Conservation (phyloP, 2,329 filamentous ascomycete species). For the Chrysoporthe cubensis region DNA sequence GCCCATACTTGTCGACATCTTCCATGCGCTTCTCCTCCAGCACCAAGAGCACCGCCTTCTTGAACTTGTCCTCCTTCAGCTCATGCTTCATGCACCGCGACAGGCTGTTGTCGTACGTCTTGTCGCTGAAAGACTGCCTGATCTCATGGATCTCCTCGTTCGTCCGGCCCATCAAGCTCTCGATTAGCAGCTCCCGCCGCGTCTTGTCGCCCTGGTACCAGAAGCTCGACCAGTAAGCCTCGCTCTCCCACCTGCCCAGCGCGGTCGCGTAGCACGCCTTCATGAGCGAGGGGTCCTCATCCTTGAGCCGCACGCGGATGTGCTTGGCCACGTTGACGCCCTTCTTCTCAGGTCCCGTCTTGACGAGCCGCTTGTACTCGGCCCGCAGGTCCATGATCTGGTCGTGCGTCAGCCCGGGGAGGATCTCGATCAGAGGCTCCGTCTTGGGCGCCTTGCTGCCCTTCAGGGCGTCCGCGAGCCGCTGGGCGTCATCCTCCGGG, state of each 20-base stretch:
- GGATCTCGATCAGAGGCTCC: slow-evolving; percentile 76
- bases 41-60: slow-evolving; percentile 80
- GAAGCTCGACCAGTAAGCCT: slow-evolving; percentile 97
- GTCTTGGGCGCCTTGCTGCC: slow-evolving; percentile 68
- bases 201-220: slow-evolving; percentile 92
- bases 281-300: slow-evolving; percentile 75
- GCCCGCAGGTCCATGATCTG: slow-evolving; percentile 84
- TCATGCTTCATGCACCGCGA: slow-evolving; percentile 88
- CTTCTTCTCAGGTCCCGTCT: slow-evolving; percentile 71
- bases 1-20: slow-evolving; percentile 70
- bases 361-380: slow-evolving; percentile 90
- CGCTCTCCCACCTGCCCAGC: slow-evolving; percentile 86
- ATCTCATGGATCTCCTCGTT: slow-evolving; percentile 88
- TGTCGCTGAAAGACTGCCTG: slow-evolving; percentile 87
- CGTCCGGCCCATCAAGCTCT: slow-evolving; percentile 85
- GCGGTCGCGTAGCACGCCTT: slow-evolving; percentile 92
- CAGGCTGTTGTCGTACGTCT: slow-evolving; percentile 84
- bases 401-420: slow-evolving; percentile 82
- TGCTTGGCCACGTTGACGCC: slow-evolving; percentile 87
- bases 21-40: slow-evolving; percentile 85
- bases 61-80: slow-evolving; percentile 95
- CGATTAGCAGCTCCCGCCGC: slow-evolving; percentile 86
- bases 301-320: slow-evolving; percentile 76
- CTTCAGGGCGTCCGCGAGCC: slow-evolving; percentile 75
- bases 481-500: slow-evolving; percentile 75